A percentile compares a stretch with the other conserved stretches of the same genome.
Conservation (phyloP, 331 rosid species). For the Malus hybrid region DNA sequence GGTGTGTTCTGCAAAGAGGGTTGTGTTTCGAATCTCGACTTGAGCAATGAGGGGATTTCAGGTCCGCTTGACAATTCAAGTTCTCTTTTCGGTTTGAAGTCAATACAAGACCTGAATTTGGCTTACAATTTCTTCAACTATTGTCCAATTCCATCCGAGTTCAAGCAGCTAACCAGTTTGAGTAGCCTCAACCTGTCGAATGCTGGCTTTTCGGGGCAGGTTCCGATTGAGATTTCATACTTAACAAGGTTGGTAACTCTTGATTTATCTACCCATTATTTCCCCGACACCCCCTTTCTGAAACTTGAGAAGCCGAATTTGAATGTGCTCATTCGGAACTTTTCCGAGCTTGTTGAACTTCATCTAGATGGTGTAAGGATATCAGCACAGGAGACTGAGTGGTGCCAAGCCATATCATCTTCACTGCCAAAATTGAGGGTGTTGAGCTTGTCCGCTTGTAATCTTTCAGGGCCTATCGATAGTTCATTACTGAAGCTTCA, state of each 20-base stretch:
- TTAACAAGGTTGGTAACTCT: too few species aligned
- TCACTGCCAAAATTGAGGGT: conserved; percentile 17
- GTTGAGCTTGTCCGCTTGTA: background rate
- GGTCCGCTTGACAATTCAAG: conserved; percentile 14
- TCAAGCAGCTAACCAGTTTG: background rate
- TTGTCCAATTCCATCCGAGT: background rate
- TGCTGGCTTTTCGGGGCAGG: conserved; percentile 18
- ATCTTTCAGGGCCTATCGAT: conserved; percentile 33
- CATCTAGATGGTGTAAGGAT: too few species aligned
- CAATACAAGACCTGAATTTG: conserved; percentile 17
- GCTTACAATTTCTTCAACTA: conserved; percentile 9
- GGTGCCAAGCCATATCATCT: conserved; percentile 20
- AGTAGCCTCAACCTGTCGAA: background rate
- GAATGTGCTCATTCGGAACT: too few species aligned
- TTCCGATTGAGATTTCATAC: conserved; percentile 29
- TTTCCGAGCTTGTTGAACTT: too few species aligned
- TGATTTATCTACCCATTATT: too few species aligned
- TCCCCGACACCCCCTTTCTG: too few species aligned
- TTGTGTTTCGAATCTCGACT: background rate
- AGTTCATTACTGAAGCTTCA: conserved; percentile 12
- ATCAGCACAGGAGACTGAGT: too few species aligned
- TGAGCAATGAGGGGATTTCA: background rate
- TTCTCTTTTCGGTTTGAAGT: conserved; percentile 15
- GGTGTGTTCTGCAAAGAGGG: background rate
- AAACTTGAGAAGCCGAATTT: too few species aligned